These are phyloP conservation scores for Botrytis cinerea DNA, from an alignment of 2,329 filamentous ascomycete genomes.

Conservation along the genomic window DNA sequence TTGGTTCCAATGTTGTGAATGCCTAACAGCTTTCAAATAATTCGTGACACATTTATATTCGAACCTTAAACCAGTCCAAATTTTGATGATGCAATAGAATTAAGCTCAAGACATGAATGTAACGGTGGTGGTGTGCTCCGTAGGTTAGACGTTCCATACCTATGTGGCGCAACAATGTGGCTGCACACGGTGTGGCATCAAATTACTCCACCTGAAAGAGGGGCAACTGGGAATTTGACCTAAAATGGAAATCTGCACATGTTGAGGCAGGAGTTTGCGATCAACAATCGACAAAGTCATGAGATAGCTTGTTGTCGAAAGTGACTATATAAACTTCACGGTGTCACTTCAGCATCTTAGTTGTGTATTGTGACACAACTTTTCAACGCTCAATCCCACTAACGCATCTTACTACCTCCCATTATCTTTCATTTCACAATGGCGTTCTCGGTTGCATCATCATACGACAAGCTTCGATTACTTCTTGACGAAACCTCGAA, in stretches of 20 bases:
- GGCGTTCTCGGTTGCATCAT: constrained; percentile 34
- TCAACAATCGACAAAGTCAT: background rate
- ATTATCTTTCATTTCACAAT: constrained; percentile 5
- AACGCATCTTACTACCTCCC: background rate
- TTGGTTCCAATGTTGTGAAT: background rate
- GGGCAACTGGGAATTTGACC: background rate
- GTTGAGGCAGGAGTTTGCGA: constrained; percentile 14
- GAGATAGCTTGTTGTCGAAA: background rate
- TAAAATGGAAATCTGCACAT: constrained; percentile 8
- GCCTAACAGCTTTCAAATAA: background rate
- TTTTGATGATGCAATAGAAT: background rate
- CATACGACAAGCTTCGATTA: constrained; percentile 33
- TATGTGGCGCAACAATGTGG: constrained; percentile 4
- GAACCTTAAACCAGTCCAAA: background rate
- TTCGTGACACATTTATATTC: background rate
- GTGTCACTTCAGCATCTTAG: background rate
- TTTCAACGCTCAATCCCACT: background rate
- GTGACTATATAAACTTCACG: background rate
- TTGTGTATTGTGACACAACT: background rate
- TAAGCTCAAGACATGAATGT: background rate
- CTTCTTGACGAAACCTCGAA: constrained; percentile 31
- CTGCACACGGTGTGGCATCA: background rate
- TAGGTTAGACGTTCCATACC: background rate
- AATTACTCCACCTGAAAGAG: background rate
- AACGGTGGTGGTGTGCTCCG: background rate